Percentiles rank a stretch among this genome's conserved stretches.
phyloP scores from a whole-genome alignment of 805 yeast species.

The Brettanomyces bruxellensis region DNA sequence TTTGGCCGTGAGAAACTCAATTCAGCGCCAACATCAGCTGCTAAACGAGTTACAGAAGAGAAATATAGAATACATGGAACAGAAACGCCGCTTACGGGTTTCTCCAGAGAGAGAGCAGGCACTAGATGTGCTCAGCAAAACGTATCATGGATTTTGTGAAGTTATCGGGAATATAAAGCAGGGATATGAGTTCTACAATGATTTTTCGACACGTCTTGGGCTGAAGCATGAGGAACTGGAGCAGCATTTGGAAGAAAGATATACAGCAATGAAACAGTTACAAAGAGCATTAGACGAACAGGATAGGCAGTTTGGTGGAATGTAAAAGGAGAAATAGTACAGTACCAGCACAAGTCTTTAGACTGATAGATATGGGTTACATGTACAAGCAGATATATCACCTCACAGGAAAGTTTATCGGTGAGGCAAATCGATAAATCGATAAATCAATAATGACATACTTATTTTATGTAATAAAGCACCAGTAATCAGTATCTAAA shows the following conservation, averaged over 20 bases:
- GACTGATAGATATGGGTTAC: too few species aligned
- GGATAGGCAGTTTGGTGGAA: not conserved
- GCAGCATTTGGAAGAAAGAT: constrained; percentile 13
- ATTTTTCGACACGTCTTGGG: constrained; percentile 26
- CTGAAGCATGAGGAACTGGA: not conserved
- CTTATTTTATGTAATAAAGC: too few species aligned
- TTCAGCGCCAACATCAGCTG: constrained; percentile 25
- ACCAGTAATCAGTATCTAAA: too few species aligned
- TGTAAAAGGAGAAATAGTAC: not conserved
- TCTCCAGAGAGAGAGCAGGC: constrained; percentile 35
- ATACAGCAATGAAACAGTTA: not conserved
- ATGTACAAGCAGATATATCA: too few species aligned
- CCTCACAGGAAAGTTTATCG: too few species aligned
- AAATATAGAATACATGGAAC: constrained; percentile 27
- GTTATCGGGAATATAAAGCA: constrained; percentile 52
- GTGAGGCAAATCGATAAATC: too few species aligned
- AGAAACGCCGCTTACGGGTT: constrained; percentile 22
- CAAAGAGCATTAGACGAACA: not conserved
- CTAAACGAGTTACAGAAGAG: constrained; percentile 25
- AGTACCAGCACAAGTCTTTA: not conserved
- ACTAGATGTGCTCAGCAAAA: constrained; percentile 42
- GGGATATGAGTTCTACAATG: constrained; percentile 64
- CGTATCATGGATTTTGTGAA: constrained; percentile 43
- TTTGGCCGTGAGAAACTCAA: constrained; percentile 34
- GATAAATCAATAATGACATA: too few species aligned